Evolutionary conservation across 2,329 filamentous ascomycete genomes (phyloP).

Genomic region (Chaetothyriales sp.): DNA sequence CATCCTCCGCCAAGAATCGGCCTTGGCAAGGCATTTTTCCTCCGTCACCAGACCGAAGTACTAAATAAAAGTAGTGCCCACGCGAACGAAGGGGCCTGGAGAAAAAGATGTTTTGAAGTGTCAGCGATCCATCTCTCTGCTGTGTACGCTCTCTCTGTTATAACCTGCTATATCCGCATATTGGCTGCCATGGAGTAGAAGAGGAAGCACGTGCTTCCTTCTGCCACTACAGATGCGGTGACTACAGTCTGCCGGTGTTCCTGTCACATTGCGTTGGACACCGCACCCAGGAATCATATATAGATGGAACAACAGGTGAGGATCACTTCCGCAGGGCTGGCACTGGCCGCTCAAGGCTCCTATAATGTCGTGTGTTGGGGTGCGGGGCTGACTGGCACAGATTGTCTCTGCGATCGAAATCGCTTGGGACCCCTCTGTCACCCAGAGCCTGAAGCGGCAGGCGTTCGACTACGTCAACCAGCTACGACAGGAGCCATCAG

Average conservation of each 20-base stretch:
- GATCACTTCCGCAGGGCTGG: slow-evolving; percentile 20
- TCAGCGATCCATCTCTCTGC: not conserved
- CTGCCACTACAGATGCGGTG: slow-evolving; percentile 16
- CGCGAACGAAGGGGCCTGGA: not conserved
- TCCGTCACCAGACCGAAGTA: not conserved
- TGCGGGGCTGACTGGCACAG: slow-evolving; percentile 2
- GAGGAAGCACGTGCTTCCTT: slow-evolving; percentile 19
- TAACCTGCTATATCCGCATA: not conserved
- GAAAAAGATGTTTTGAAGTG: not conserved
- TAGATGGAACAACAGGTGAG: slow-evolving; percentile 18
- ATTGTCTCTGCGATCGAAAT: slow-evolving; percentile 61
- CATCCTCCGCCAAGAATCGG: not conserved
- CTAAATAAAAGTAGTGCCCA: not conserved
- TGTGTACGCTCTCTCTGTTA: not conserved
- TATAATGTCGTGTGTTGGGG: slow-evolving; percentile 19
- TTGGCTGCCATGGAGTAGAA: slow-evolving; percentile 8
- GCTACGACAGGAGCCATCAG: slow-evolving; percentile 64
- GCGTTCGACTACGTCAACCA: slow-evolving; percentile 51
- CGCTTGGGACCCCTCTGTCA: slow-evolving; percentile 66
- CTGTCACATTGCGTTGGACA: slow-evolving; percentile 13
- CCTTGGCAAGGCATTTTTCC: not conserved
- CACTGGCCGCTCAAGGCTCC: slow-evolving; percentile 31
- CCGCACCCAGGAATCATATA: slow-evolving; percentile 18
- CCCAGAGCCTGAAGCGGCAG: slow-evolving; percentile 60
- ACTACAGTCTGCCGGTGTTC: slow-evolving; percentile 16